Base-by-base conservation (phyloP, 2,329 filamentous ascomycete genomes). In the Penicillium vulpinum region DNA sequence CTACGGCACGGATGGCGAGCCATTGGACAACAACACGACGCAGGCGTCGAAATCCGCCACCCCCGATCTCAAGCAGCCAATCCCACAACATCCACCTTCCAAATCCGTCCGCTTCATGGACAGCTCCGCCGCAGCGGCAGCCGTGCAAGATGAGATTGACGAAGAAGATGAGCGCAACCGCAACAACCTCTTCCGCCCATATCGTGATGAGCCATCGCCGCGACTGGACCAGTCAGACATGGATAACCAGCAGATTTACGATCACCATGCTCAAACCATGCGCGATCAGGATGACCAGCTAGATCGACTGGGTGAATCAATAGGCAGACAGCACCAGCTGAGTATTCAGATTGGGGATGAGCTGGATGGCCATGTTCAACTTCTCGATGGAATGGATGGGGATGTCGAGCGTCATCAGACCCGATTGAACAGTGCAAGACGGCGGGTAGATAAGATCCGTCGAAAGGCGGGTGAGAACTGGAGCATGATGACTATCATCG, bases 311-410 rank as follows among this genome's bases (percentile, higher is more conserved):
- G 91, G 92, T n/a, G 85, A 87, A 68, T 91, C 86, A 56, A 97
- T 99, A 65, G 85, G 90, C 4, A 85, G 94, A 38, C 94, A 97
- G 79, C 83, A 95, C 48, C 91, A 97, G 78, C 81, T 99, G 60
- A 92, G 89, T 71, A 95, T 97, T 79, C 91, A 94, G 78, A 97
- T 99, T 68, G 93, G 94, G 29, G 90, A 97, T 73, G 94, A 99
- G 80, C 82, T 99, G 35, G 94, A 97, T 67, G 88, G 87, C 65
- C 94, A 99, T 69, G 89, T 95, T 36, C 83, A 88, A 65, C 81
- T 99, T 80, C 81, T 99, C 29, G 93, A 97, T 72, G 93, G 96
- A 67, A 86, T 95, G 43, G 94, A 97, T 70, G 83, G 84, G 43
- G 83, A 88, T 21, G 89, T 92, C 8, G 92, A 96, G 72, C 80